Conservation (phyloP, 441 rosid genomes). For the Euphorbia neoarborescens region DNA sequence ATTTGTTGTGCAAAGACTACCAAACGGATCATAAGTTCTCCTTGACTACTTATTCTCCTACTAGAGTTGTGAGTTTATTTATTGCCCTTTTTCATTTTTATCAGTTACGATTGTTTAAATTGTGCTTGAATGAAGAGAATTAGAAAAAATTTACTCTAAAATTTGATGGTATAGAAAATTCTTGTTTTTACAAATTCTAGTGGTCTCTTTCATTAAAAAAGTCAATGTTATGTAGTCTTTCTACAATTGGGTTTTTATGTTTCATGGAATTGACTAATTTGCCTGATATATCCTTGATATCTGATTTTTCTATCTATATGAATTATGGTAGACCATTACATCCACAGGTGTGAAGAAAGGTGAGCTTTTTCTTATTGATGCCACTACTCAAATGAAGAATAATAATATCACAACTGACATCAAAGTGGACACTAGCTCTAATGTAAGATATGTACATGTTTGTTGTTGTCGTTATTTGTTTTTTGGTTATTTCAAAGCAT, state of each 20-base stretch:
- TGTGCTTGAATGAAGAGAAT: background rate
- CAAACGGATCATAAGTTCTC: slow-evolving; percentile 87
- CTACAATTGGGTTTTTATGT: background rate
- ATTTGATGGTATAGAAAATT: background rate
- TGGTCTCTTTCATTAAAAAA: background rate
- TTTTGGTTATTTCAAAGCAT: background rate
- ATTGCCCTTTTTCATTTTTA: background rate
- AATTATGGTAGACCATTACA: slow-evolving; percentile 41
- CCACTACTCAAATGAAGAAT: slow-evolving; percentile 72
- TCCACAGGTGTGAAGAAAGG: slow-evolving; percentile 55
- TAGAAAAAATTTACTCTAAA: background rate
- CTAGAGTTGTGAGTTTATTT: slow-evolving; percentile 58
- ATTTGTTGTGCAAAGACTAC: slow-evolving; percentile 83
- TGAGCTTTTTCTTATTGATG: slow-evolving; percentile 44
- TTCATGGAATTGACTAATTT: background rate
- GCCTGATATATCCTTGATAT: background rate
- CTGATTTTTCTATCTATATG: background rate
- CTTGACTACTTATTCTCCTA: slow-evolving; percentile 57
- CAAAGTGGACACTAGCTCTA: slow-evolving; percentile 82
- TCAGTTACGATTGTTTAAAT: background rate
- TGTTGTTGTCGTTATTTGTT: no score
- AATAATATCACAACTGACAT: slow-evolving; percentile 76
- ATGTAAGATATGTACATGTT: slow-evolving; percentile 38
- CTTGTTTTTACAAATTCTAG: background rate
- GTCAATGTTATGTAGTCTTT: background rate